Percentiles rank a stretch among this genome's conserved stretches.
These are phyloP conservation scores for Neurospora tetraspora DNA, from an alignment of 495 filamentous ascomycete species.

Conservation along the genomic window DNA sequence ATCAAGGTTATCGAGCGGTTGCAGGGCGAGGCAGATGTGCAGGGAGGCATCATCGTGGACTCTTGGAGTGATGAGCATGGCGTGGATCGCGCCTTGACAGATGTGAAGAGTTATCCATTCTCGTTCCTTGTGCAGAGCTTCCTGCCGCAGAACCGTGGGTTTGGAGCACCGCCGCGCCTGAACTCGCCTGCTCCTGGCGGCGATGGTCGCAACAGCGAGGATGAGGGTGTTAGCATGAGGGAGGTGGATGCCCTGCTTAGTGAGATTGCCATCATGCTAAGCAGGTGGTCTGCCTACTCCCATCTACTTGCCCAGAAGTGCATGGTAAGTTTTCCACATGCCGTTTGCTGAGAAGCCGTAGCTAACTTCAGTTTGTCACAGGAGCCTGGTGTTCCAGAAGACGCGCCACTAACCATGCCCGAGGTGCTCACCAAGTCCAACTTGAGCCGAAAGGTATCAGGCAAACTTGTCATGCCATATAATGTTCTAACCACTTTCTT, in stretches of 20 bases:
- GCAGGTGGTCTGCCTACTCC: conserved; percentile 85
- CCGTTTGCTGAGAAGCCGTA: conserved; percentile 2
- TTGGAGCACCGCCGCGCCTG: conserved; percentile 39
- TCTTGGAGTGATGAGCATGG: conserved; percentile 86
- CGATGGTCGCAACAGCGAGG: conserved; percentile 50
- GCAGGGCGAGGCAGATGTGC: conserved; percentile 89
- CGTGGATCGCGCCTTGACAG: conserved; percentile 76
- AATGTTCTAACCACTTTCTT: conserved; percentile 89
- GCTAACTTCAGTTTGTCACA: conserved; percentile 17
- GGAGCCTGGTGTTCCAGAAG: conserved; percentile 33
- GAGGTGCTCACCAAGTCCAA: conserved; percentile 63
- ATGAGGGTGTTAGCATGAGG: conserved; percentile 91
- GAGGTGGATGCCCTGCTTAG: conserved; percentile 79
- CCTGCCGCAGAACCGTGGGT: conserved; percentile 53
- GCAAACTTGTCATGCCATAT: conserved; percentile 65
- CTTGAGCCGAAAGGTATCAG: conserved; percentile 62
- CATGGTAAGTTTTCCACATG: conserved; percentile 42
- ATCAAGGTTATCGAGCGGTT: conserved; percentile 88
- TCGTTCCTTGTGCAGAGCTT: conserved; percentile 95
- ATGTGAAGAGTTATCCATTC: conserved; percentile 94
- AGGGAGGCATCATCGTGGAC: conserved; percentile 94
- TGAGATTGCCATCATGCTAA: conserved; percentile 84
- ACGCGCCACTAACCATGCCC: conserved; percentile 48
- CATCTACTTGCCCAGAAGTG: conserved; percentile 82
- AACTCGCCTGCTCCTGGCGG: conserved; percentile 58